A percentile compares a stretch with the other conserved stretches of the same genome.
These are phyloP conservation scores for Przewalskia tangutica DNA, from an alignment of 257 asterid genomes.

Conservation along the genomic window DNA sequence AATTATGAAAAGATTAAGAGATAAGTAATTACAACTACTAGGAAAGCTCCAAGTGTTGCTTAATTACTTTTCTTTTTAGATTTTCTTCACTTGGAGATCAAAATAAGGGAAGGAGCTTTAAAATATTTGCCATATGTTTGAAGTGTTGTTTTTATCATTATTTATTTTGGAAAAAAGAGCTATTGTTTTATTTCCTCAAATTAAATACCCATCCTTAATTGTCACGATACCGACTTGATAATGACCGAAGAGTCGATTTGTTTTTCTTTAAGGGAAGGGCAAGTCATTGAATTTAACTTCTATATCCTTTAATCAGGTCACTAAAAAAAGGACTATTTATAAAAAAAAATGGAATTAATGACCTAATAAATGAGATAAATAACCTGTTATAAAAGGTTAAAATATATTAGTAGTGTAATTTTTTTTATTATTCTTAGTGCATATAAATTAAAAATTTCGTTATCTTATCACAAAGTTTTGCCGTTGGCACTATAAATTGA, in stretches of 20 bases:
- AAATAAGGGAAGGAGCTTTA: conserved; percentile 9
- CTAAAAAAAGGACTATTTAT: background rate
- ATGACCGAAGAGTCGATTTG: background rate
- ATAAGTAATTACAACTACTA: conserved; percentile 17
- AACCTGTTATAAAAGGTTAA: no score
- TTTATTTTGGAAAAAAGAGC: background rate
- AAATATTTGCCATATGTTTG: conserved; percentile 8
- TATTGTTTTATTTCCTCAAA: background rate
- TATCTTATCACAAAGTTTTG: no score
- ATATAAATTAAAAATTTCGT: no score
- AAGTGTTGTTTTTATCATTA: background rate
- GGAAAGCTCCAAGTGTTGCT: conserved; percentile 26
- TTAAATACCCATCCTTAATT: conserved; percentile 8
- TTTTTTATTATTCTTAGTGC: no score
- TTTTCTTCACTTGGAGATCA: conserved; percentile 24
- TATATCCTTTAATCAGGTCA: background rate
- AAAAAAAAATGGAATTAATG: background rate
- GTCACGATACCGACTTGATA: conserved; percentile 18
- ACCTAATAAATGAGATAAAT: background rate
- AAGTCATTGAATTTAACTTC: background rate
- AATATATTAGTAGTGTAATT: no score
- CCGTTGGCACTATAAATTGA: background rate
- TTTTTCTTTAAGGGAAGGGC: conserved; percentile 3
- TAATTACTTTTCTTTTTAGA: background rate
- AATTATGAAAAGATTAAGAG: conserved; percentile 8